Evolutionary conservation across 192 early-diverging fungal species (phyloP).

Genomic region (Coemansia sp.): DNA sequence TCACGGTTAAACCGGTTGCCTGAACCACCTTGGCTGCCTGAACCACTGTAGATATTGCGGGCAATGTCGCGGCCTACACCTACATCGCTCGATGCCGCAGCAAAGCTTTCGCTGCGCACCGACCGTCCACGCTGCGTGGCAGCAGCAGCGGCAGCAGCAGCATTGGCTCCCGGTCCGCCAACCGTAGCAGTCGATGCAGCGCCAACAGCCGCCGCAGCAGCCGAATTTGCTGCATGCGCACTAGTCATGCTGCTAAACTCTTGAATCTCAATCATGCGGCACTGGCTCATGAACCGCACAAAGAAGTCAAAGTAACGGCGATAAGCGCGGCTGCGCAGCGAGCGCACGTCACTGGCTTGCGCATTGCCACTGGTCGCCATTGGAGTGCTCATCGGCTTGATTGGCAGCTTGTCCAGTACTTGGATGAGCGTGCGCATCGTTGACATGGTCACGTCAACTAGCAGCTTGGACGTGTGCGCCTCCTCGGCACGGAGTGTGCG

Average conservation of each 20-base stretch:
- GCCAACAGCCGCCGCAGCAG: slow-evolving; percentile 25
- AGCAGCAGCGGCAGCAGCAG: background rate
- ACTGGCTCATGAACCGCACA: slow-evolving; percentile 57
- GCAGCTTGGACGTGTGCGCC: slow-evolving; percentile 40
- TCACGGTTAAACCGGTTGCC: slow-evolving; percentile 45
- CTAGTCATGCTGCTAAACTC: slow-evolving; percentile 57
- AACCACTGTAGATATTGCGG: slow-evolving; percentile 48
- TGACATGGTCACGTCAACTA: slow-evolving; percentile 43
- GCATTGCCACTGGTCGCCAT: slow-evolving; percentile 8
- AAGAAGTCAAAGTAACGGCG: slow-evolving; percentile 58
- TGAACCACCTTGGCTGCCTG: background rate
- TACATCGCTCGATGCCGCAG: slow-evolving; percentile 39
- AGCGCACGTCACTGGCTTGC: slow-evolving; percentile 46
- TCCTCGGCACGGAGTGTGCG: slow-evolving; percentile 48
- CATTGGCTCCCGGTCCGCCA: background rate
- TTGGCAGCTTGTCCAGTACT: slow-evolving; percentile 50
- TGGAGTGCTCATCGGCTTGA: slow-evolving; percentile 45
- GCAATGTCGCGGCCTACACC: slow-evolving; percentile 54
- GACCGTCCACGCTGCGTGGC: slow-evolving; percentile 21
- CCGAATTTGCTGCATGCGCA: slow-evolving; percentile 43
- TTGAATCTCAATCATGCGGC: slow-evolving; percentile 57
- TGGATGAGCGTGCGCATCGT: slow-evolving; percentile 50
- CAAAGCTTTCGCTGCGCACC: slow-evolving; percentile 53
- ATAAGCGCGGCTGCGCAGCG: slow-evolving; percentile 46
- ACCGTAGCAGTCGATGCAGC: slow-evolving; percentile 1